phyloP scores from a whole-genome alignment of 345 rosid species.

The Bruguiera parviflora region DNA sequence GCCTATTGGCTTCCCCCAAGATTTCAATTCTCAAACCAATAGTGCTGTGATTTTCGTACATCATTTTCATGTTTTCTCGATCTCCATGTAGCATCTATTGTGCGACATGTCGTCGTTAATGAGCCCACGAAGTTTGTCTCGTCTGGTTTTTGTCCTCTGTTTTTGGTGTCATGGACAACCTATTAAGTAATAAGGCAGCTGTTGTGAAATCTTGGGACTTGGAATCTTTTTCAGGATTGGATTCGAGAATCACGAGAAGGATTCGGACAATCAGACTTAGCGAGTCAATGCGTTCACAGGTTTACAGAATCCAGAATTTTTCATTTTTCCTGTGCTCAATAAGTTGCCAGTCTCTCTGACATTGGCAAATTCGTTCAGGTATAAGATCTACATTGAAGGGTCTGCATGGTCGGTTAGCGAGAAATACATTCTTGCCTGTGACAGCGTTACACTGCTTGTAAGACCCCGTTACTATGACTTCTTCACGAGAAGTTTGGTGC shows the following conservation, averaged over 20 bases:
- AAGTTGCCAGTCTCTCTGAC: background rate
- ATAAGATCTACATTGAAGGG: conserved; percentile 34
- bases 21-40: too few relatives aligned
- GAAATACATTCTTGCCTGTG: conserved; percentile 32
- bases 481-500: conserved; percentile 26
- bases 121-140: too few relatives aligned
- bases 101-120: too few relatives aligned
- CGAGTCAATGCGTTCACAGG: conserved; percentile 79
- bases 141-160: too few relatives aligned
- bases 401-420: conserved; percentile 36
- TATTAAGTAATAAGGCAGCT: too few relatives aligned
- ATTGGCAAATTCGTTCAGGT: conserved; percentile 14
- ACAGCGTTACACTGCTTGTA: conserved; percentile 22
- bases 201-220: background rate
- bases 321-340: background rate
- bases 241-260: conserved; percentile 54
- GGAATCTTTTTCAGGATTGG: conserved; percentile 62
- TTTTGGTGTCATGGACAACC: too few relatives aligned
- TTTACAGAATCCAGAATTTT: background rate
- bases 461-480: conserved; percentile 32
- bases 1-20: too few relatives aligned
- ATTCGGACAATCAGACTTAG: conserved; percentile 68
- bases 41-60: too few relatives aligned
- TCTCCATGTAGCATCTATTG: too few relatives aligned
- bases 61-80: too few relatives aligned